Conservation (phyloP, 805 yeast species). For the Clavispora asparagi region DNA sequence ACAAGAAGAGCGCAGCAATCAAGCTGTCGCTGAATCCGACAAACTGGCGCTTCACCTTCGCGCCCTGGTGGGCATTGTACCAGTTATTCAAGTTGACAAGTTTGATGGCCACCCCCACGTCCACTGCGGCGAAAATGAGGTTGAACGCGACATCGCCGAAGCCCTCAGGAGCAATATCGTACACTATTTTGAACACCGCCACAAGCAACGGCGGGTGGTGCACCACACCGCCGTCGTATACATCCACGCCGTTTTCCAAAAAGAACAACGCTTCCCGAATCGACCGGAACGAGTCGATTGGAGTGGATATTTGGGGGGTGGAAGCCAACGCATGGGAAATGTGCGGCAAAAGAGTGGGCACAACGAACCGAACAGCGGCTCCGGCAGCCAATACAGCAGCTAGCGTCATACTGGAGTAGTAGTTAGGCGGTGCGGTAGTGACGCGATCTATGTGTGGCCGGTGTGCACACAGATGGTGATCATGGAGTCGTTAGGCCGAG, state of each 20-base stretch:
- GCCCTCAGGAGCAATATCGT: slow-evolving; percentile 16
- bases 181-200: slow-evolving; percentile 35
- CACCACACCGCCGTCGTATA: slow-evolving; percentile 81
- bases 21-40: slow-evolving; percentile 35
- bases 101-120: slow-evolving; percentile 51
- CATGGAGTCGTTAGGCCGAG: too few relatives aligned
- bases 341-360: slow-evolving; percentile 32
- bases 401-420: slow-evolving; percentile 10
- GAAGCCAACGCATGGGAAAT: slow-evolving; percentile 24
- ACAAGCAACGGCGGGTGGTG: slow-evolving; percentile 81
- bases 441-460: not conserved
- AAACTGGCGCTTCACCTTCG: slow-evolving; percentile 12
- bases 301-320: slow-evolving; percentile 52
- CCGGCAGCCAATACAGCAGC: slow-evolving; percentile 12
- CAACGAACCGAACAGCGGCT: slow-evolving; percentile 24
- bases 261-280: slow-evolving; percentile 29
- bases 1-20: slow-evolving; percentile 59
- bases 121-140: slow-evolving; percentile 53
- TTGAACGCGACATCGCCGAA: slow-evolving; percentile 20
- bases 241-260: slow-evolving; percentile 48
- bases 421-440: not conserved
- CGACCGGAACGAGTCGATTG: slow-evolving; percentile 61
- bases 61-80: slow-evolving; percentile 23
- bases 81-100: slow-evolving; percentile 47
- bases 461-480: not conserved